Evolutionary conservation across 2,329 filamentous ascomycete species (phyloP), one percentile per base, ranked within the genome.

Genomic region (Clonostachys sp.): DNA sequence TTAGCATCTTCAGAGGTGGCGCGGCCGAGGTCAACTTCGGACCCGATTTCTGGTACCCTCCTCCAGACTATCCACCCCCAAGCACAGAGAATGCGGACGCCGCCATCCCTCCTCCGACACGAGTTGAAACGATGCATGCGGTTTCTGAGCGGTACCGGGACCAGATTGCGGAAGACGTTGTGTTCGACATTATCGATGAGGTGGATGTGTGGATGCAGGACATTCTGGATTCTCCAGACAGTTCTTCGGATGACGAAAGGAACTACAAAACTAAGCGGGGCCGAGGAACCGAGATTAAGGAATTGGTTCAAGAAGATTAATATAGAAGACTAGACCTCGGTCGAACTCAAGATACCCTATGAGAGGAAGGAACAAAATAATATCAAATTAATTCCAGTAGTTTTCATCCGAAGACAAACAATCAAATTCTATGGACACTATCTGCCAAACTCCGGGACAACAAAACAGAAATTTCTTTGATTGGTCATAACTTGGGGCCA

Each of bases 11-110:
- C 69, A 84, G 88, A 41, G 92, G 91, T 45, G 94, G 92, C 20
- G 87, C 91, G 2, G 91, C 88, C 14, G 89, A 97, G 64, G 86
- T 92, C 57, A 96, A 96, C 66, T 96, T 99, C 61, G 92, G 94
- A 1, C 91, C 90, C 0, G 78, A 94, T 34, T 97, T 96, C 72
- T 96, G 91, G 91, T 87, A 76, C 61, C 89, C 91, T 14, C 91
- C 91, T 1, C 77, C 82, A 4, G 80, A 76, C 17, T 73, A 76
- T 44, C 70, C 67, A 34, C 62, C 68, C 13, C n/a, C 39, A n/a
- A 63, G 64, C 14, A 61, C 64, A 24, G 67, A 66, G 12, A 76
- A 80, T 45, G 70, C 72, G 12, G 76, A 78, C 41, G 76, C 80
- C 69, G 55, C 64, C 4, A 54, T 47, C 42, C 54, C 53, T 41